Evolutionary conservation across 768 basidiomycete species (phyloP).

Genomic region (Hypholoma fasciculare): DNA sequence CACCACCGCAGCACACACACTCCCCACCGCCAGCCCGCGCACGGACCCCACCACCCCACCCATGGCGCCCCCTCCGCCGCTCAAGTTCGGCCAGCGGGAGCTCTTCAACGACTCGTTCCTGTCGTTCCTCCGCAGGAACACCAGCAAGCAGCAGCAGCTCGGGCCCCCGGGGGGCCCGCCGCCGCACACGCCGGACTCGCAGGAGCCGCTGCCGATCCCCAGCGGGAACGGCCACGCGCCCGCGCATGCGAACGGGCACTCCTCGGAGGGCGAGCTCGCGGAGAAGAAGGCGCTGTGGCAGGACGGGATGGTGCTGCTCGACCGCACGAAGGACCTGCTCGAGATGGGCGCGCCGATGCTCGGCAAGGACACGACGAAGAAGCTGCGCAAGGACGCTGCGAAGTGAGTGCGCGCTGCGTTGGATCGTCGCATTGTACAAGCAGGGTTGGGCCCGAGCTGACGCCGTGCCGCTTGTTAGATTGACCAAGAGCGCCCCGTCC

Average conservation of each 20-base stretch:
- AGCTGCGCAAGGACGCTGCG: slow-evolving; percentile 25
- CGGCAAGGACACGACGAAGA: slow-evolving; percentile 25
- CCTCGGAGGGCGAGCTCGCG: slow-evolving; percentile 13
- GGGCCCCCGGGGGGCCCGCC: slow-evolving; percentile 15
- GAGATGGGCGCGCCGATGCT: slow-evolving; percentile 21
- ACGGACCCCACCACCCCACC: neutral
- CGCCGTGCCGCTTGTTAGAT: slow-evolving; percentile 6
- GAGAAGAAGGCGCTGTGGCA: slow-evolving; percentile 23
- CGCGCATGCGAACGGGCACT: slow-evolving; percentile 9
- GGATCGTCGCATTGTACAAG: neutral
- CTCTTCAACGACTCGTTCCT: slow-evolving; percentile 26
- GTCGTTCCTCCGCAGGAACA: slow-evolving; percentile 22
- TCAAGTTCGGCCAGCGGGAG: slow-evolving; percentile 25
- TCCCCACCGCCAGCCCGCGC: neutral
- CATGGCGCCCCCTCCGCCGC: slow-evolving; percentile 21
- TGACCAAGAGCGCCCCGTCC: slow-evolving; percentile 25
- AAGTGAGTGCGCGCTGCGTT: slow-evolving; percentile 16
- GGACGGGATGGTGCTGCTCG: slow-evolving; percentile 21
- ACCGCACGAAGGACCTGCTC: slow-evolving; percentile 24
- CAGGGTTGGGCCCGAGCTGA: neutral
- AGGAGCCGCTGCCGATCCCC: slow-evolving; percentile 12
- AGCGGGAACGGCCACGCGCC: slow-evolving; percentile 7
- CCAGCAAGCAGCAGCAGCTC: slow-evolving; percentile 20
- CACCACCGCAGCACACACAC: neutral
- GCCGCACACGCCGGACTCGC: slow-evolving; percentile 19